Percentiles rank a stretch among this genome's conserved stretches.
These are phyloP conservation scores for Scutellaria baicalensis DNA, from an alignment of 257 asterid genomes.

Conservation along the genomic window DNA sequence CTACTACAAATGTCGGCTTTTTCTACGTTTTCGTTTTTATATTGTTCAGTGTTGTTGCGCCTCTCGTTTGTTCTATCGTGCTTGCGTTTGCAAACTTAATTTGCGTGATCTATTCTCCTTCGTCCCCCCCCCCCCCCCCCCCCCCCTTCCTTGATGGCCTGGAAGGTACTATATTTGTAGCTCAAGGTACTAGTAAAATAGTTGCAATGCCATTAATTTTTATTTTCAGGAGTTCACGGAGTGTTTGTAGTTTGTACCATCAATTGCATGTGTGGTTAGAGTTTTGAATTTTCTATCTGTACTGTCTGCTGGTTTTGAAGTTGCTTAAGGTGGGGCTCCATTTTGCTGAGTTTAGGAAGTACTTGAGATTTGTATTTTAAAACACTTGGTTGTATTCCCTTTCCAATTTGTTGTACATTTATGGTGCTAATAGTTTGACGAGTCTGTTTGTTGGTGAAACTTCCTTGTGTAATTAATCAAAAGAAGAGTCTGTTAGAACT, in stretches of 20 bases:
- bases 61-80: neutral
- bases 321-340: neutral
- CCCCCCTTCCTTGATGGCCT: neutral
- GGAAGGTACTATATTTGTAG: constrained; percentile 1
- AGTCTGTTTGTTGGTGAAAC: neutral
- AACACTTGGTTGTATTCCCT: neutral
- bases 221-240: neutral
- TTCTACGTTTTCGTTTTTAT: neutral
- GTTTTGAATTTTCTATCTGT: neutral
- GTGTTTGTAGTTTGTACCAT: neutral
- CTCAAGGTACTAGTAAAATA: neutral
- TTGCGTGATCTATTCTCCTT: neutral
- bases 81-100: neutral
- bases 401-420: neutral
- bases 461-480: neutral
- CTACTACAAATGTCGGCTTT: neutral
- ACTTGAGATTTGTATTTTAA: neutral
- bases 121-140: no score
- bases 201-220: neutral
- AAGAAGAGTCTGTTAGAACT: neutral
- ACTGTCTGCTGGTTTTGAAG: neutral
- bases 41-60: constrained; percentile 1
- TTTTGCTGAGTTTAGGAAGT: neutral
- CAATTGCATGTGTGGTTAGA: neutral
- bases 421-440: neutral